These are phyloP conservation scores for Alnus rubra DNA, from an alignment of 306 rosid genomes.

Conservation along the genomic window DNA sequence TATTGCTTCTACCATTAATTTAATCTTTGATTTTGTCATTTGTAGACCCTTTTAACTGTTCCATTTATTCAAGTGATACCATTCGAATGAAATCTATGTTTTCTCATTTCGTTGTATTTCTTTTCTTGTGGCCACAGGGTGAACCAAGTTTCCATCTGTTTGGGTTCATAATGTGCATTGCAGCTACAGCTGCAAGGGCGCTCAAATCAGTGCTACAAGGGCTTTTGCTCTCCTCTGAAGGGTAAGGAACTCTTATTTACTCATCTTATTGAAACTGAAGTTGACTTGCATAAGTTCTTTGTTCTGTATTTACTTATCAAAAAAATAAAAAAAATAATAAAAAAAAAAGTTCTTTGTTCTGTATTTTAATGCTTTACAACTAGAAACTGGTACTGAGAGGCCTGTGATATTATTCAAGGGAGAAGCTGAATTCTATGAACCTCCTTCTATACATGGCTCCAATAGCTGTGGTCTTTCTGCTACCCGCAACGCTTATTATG, in stretches of 20 bases:
- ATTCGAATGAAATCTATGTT: not conserved
- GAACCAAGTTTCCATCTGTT: constrained; percentile 99
- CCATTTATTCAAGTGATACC: constrained; percentile 16
- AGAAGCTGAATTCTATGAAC: constrained; percentile 99
- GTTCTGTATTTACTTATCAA: constrained; percentile 12
- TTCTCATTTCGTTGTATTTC: constrained; percentile 27
- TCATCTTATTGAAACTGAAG: not conserved
- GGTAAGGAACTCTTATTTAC: constrained; percentile 47
- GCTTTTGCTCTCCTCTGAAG: constrained; percentile 95
- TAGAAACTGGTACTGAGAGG: constrained; percentile 31
- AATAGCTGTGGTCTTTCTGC: constrained; percentile 95
- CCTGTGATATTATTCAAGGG: constrained; percentile 50
- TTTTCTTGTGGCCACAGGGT: constrained; percentile 57
- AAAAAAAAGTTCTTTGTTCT: not conserved
- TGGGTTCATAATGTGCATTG: constrained; percentile 87
- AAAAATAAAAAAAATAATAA: too few relatives aligned
- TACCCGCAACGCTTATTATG: constrained; percentile 95
- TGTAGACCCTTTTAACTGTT: constrained; percentile 7
- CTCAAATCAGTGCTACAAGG: constrained; percentile 95
- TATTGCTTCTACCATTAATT: not conserved
- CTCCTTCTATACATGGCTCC: constrained; percentile 99
- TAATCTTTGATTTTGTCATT: not conserved
- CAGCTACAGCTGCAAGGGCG: constrained; percentile 99
- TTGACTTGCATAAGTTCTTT: not conserved
- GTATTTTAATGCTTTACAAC: not conserved